These are phyloP conservation scores for Aspergillus vadensis DNA, from an alignment of 2,329 filamentous ascomycete genomes.

Conservation along the genomic window DNA sequence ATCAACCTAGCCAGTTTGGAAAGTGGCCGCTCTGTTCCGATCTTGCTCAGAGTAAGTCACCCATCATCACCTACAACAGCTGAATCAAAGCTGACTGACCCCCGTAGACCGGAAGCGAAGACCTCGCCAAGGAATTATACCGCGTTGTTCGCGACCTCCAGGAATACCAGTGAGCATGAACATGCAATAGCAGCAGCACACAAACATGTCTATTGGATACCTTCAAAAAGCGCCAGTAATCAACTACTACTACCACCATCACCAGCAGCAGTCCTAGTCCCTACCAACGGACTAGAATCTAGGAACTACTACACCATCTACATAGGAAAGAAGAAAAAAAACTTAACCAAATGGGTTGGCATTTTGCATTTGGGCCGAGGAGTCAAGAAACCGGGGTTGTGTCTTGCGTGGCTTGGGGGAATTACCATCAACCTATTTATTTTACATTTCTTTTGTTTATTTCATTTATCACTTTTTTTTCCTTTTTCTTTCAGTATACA, in stretches of 20 bases:
- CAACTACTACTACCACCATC: background rate
- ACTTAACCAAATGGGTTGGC: conserved; percentile 2
- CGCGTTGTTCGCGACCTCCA: conserved; percentile 45
- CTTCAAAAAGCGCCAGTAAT: background rate
- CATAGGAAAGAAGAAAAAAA: background rate
- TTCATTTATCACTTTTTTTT: background rate
- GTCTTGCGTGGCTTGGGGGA: background rate
- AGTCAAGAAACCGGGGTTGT: conserved; percentile 9
- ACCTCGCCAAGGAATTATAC: conserved; percentile 51
- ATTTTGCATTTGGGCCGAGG: conserved; percentile 20
- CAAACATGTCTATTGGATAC: background rate
- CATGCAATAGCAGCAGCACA: background rate
- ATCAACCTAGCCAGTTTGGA: conserved; percentile 65
- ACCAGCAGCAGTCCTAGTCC: too few species aligned
- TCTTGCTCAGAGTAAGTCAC: conserved; percentile 58
- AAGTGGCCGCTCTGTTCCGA: conserved; percentile 54
- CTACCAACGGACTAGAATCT: too few species aligned
- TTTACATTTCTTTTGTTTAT: background rate
- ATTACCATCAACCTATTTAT: too few species aligned
- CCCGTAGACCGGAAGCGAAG: conserved; percentile 44
- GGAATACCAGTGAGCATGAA: conserved; percentile 19
- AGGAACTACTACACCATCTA: background rate
- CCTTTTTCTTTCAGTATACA: conserved; percentile 3
- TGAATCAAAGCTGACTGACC: background rate
- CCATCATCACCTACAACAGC: too few species aligned